Evolutionary conservation across 148 eudicot species (phyloP).

Genomic region (Fagopyrum tataricum): DNA sequence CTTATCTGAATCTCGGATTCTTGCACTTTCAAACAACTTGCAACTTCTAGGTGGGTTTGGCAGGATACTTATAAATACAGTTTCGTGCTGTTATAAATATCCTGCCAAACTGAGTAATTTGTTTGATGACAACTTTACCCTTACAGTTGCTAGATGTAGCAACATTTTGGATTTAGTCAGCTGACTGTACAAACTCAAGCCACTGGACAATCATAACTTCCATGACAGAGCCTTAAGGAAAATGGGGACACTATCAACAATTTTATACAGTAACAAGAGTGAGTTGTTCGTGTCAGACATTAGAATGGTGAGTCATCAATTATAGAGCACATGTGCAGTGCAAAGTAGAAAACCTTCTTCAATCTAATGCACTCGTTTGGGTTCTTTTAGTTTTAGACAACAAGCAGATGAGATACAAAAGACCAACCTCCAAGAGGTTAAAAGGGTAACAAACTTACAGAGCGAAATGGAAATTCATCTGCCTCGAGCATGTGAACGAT

Average conservation of each 20-base stretch:
- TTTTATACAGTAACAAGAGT: not conserved
- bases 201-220: not conserved
- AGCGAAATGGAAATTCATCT: constrained; percentile 76
- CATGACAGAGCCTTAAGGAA: not conserved
- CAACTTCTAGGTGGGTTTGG: no score
- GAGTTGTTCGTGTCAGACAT: not conserved
- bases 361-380: not conserved
- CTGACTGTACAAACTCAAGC: not conserved
- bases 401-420: not conserved
- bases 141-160: not conserved
- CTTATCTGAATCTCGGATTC: not conserved
- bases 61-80: no score
- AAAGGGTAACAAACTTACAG: constrained; percentile 35
- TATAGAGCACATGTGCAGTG: not conserved
- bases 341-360: no score
- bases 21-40: not conserved
- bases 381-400: not conserved
- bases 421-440: not conserved
- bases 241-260: not conserved
- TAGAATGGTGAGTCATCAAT: not conserved
- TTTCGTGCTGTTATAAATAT: no score
- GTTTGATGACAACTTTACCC: not conserved
- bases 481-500: constrained; percentile 98
- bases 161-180: not conserved
- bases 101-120: not conserved